These are phyloP conservation scores for Cyphellophora attinorum DNA, from an alignment of 2,329 filamentous ascomycete species.

Conservation along the genomic window DNA sequence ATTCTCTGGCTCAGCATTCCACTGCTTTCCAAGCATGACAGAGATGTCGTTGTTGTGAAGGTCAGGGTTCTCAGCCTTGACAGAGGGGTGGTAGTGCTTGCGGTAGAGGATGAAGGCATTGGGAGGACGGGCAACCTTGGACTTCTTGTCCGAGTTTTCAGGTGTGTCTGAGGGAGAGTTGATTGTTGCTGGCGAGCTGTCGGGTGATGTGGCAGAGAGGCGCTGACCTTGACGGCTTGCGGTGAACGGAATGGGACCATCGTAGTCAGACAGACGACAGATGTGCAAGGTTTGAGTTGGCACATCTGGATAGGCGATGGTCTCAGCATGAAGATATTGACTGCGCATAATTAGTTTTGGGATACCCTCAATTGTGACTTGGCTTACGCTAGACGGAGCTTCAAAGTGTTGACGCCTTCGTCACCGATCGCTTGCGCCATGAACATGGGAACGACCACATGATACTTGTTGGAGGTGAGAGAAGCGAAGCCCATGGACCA, in stretches of 20 bases:
- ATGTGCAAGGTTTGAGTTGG: too few species aligned
- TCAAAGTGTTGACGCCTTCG: conserved; percentile 23
- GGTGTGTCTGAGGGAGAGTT: too few species aligned
- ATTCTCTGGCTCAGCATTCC: conserved; percentile 27
- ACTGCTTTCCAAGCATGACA: conserved; percentile 31
- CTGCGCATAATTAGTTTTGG: too few species aligned
- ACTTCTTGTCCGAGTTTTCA: conserved; percentile 18
- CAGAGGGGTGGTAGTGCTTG: conserved; percentile 26
- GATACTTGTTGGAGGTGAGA: conserved; percentile 22
- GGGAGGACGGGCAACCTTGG: conserved; percentile 33
- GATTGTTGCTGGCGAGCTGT: too few species aligned
- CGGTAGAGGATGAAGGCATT: conserved; percentile 39
- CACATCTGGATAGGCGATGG: too few species aligned
- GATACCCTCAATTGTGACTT: too few species aligned
- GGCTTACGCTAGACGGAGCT: conserved; percentile 23
- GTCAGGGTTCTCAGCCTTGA: conserved; percentile 29
- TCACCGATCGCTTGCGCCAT: conserved; percentile 23
- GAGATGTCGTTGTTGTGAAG: conserved; percentile 38
- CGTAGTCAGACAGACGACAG: too few species aligned
- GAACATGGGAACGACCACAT: conserved; percentile 24
- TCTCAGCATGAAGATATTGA: too few species aligned
- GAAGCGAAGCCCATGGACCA: conserved; percentile 24
- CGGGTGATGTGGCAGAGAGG: too few species aligned
- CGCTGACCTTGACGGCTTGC: too few species aligned
- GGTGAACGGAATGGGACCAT: too few species aligned